These are phyloP conservation scores for Tylopilus vinaceipallidus DNA, from an alignment of 768 basidiomycete species.

Conservation along the genomic window DNA sequence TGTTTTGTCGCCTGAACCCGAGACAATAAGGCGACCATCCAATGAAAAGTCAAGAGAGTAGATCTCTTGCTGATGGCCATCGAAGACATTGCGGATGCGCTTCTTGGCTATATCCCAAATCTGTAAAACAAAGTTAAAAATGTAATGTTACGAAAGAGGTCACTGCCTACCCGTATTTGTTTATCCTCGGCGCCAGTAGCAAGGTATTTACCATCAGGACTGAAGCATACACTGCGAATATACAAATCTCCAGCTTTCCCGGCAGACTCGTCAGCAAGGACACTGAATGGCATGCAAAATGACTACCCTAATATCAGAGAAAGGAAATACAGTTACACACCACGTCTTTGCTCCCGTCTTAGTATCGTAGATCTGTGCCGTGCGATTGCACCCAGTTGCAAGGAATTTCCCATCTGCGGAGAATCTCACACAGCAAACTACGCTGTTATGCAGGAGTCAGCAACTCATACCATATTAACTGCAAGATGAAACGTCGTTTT, in stretches of 20 bases:
- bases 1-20: slow-evolving; percentile 77
- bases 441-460: slow-evolving; percentile 39
- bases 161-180: slow-evolving; percentile 71
- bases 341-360: slow-evolving; percentile 83
- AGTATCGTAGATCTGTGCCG: slow-evolving; percentile 93
- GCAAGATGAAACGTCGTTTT: slow-evolving; percentile 17
- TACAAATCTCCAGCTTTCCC: slow-evolving; percentile 80
- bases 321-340: slow-evolving; percentile 41
- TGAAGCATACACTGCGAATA: slow-evolving; percentile 82
- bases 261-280: slow-evolving; percentile 74
- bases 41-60: slow-evolving; percentile 90
- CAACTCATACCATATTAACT: background rate
- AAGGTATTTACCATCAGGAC: slow-evolving; percentile 66
- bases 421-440: slow-evolving; percentile 90
- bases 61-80: slow-evolving; percentile 91
- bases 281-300: slow-evolving; percentile 39
- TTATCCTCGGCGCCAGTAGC: slow-evolving; percentile 90
- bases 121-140: slow-evolving; percentile 37
- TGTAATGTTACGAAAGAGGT: background rate
- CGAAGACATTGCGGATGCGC: slow-evolving; percentile 75
- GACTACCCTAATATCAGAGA: slow-evolving; percentile 5
- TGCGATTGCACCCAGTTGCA: slow-evolving; percentile 95
- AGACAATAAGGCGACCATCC: slow-evolving; percentile 85
- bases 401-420: slow-evolving; percentile 91
- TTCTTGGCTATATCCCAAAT: slow-evolving; percentile 91